Evolutionary conservation across 257 asterid genomes (phyloP), one percentile per base, ranked within the genome.

Genomic region (Ajuga chamaepitys): DNA sequence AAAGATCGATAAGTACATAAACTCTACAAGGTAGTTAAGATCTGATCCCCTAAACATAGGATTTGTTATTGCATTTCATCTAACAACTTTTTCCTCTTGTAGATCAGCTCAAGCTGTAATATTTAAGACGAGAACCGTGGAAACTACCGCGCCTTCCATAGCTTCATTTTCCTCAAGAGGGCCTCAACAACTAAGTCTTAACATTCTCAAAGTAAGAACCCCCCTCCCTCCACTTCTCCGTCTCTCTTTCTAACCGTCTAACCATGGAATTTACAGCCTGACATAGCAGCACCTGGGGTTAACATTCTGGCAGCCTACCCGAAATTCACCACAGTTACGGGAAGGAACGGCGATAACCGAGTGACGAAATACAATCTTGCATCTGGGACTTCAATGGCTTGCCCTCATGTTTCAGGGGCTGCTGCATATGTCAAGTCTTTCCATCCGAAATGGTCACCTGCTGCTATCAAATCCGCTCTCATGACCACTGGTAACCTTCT

Each of bases 351-450:
- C 0, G 95, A 86, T 64, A 53, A 46, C 0, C 66, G 88, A 54
- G 56, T 75, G 1, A 86, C 80, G 55, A 56, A 64, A 0, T 92
- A 67, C 74, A 81, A 72, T 53, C 14, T 92, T 7, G 25, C 41
- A 20, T 92, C 97, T 0, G 98, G 98, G 41, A 92, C 98, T n/a
- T 89, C 98, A 1, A 89, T 89, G 98, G 77, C 97, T 17, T 76
- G 86, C 56, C 98, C 97, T 24, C 97, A 89, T 70, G 96, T 35
- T 35, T 80, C 98, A 0, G 87, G 81, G 0, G 96, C 96, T 7
- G 88, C 94, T 1, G 95, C 96, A 32, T 92, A 82, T 20, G 78
- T 92, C 52, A 89, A 89, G 56, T 69, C 97, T 6, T 82, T 85
- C 71, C 95, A 68, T 63, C 96, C 95, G 1, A 38, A 41, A 0